phyloP scores from a whole-genome alignment of 352 stramenopile genomes.

The Aphanomyces invadans region DNA sequence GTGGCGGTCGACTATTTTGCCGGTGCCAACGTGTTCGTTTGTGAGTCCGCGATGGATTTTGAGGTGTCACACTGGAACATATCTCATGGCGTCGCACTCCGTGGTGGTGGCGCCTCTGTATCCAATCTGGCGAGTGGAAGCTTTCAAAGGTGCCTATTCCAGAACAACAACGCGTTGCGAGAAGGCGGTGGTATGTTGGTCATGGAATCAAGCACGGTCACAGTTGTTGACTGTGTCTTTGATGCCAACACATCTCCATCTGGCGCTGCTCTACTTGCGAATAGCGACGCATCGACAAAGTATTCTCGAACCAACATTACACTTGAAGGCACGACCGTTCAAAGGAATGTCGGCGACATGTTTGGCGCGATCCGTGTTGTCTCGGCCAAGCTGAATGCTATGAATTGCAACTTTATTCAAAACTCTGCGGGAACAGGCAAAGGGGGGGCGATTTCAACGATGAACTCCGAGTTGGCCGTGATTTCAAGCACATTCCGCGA shows the following conservation, averaged over 20 bases:
- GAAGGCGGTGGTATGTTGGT: slow-evolving; percentile 1
- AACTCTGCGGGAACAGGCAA: neutral
- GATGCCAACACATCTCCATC: neutral
- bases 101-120: neutral
- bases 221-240: neutral
- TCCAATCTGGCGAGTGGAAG: neutral
- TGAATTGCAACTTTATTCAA: neutral
- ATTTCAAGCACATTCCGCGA: neutral
- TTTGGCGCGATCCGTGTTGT: neutral
- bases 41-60: neutral
- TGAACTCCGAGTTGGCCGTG: neutral
- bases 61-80: neutral
- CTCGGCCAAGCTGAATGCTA: neutral
- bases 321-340: neutral
- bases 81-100: neutral
- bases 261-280: neutral
- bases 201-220: neutral
- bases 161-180: neutral
- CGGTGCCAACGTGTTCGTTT: slow-evolving; percentile 5
- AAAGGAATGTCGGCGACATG: neutral
- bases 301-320: neutral
- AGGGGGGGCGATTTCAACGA: neutral
- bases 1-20: neutral
- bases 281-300: neutral
- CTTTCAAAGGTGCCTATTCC: neutral